A percentile compares a stretch with the other conserved stretches of the same genome.
phyloP scores from a whole-genome alignment of 2,329 filamentous ascomycete genomes.

The Bipolaris gigantea region DNA sequence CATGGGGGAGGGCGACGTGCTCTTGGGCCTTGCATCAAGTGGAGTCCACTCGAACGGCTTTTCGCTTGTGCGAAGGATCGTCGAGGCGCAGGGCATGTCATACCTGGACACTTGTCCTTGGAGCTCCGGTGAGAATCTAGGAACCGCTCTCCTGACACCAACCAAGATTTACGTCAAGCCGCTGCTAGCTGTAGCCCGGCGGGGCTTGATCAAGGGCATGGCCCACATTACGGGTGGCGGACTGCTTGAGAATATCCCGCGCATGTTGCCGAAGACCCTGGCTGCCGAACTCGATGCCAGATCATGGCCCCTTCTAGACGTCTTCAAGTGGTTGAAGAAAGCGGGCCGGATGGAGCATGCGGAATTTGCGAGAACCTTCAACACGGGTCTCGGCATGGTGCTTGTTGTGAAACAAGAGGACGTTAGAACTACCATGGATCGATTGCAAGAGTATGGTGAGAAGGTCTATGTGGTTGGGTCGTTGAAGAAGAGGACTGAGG shows the following conservation, averaged over 20 bases:
- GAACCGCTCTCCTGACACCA: slow-evolving; percentile 79
- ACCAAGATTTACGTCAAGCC: slow-evolving; percentile 92
- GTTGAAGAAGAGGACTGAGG: slow-evolving; percentile 60
- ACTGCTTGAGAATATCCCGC: slow-evolving; percentile 88
- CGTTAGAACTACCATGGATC: slow-evolving; percentile 61
- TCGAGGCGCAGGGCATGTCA: slow-evolving; percentile 69
- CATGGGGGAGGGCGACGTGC: slow-evolving; percentile 81
- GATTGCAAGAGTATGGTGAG: slow-evolving; percentile 71
- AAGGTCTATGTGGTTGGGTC: slow-evolving; percentile 75
- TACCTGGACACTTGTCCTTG: slow-evolving; percentile 79
- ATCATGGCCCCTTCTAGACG: slow-evolving; percentile 72
- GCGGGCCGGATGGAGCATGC: slow-evolving; percentile 68
- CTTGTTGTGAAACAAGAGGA: slow-evolving; percentile 71
- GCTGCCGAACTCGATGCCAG: slow-evolving; percentile 78
- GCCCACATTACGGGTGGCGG: slow-evolving; percentile 97
- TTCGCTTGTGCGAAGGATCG: slow-evolving; percentile 89
- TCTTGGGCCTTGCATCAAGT: slow-evolving; percentile 81
- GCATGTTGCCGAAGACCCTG: slow-evolving; percentile 81
- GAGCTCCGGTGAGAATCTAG: slow-evolving; percentile 65
- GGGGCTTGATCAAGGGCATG: slow-evolving; percentile 79
- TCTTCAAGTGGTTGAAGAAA: slow-evolving; percentile 85
- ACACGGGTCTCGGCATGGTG: slow-evolving; percentile 94
- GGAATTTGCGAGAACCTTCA: slow-evolving; percentile 93
- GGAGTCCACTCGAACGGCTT: slow-evolving; percentile 97
- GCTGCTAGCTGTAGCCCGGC: slow-evolving; percentile 65